phyloP scores from a whole-genome alignment of 352 stramenopile genomes.

The Globisporangium cystogenes region DNA sequence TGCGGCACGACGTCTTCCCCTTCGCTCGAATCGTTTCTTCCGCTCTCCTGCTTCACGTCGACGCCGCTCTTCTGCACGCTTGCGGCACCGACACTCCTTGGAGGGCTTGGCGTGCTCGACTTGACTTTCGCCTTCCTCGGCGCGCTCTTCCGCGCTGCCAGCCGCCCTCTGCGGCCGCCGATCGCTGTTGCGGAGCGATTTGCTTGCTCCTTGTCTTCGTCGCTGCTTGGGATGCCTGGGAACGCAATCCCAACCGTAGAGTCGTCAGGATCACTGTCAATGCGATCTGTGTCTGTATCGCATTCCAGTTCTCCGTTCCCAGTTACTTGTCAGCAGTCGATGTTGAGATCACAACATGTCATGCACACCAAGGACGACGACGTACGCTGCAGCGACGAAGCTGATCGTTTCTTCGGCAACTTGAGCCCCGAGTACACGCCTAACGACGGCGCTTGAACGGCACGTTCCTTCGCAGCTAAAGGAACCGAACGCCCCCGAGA shows the following conservation, averaged over 20 bases:
- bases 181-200: not conserved
- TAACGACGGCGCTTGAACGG: not conserved
- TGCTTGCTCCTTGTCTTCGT: not conserved
- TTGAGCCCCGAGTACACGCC: not conserved
- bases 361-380: not conserved
- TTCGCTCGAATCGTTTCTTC: not conserved
- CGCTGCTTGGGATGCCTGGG: constrained; percentile 4
- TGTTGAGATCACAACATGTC: not conserved
- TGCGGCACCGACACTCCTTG: not conserved
- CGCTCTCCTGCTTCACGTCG: not conserved
- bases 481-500: not conserved
- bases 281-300: not conserved
- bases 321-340: not conserved
- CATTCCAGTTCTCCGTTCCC: not conserved
- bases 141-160: not conserved
- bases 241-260: not conserved
- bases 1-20: constrained; percentile 5
- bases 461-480: not conserved
- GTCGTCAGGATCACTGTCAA: not conserved
- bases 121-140: not conserved
- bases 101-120: not conserved
- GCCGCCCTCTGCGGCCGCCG: not conserved
- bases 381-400: not conserved
- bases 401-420: not conserved
- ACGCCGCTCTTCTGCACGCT: not conserved